phyloP scores from a whole-genome alignment of 2,329 filamentous ascomycete species.

The Epichloe coenophiala region DNA sequence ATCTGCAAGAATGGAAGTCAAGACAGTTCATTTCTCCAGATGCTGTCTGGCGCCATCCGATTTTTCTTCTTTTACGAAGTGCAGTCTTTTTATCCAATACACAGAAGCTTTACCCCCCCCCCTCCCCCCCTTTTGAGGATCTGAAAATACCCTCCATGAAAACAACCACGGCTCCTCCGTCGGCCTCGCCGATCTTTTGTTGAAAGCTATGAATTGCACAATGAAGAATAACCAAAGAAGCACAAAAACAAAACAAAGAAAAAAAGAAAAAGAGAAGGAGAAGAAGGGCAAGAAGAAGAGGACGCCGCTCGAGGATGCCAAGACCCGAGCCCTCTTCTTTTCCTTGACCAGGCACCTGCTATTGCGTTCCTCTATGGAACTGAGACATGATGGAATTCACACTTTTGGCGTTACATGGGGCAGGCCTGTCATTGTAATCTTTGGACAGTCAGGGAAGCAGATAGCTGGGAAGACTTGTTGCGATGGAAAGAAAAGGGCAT shows the following conservation, averaged over 20 bases:
- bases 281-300: background rate
- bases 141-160: background rate
- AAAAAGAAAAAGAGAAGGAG: background rate
- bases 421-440: background rate
- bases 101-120: background rate
- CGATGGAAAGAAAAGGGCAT: background rate
- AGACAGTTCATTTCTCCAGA: background rate
- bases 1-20: background rate
- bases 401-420: background rate
- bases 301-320: background rate
- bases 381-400: background rate
- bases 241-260: background rate
- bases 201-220: background rate
- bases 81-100: background rate
- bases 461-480: background rate
- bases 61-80: background rate
- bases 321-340: background rate
- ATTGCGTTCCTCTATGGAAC: background rate
- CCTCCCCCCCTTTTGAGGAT: background rate
- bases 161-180: background rate
- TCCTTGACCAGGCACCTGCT: background rate
- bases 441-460: background rate
- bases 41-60: background rate
- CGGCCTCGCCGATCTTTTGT: background rate
- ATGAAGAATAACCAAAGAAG: background rate